These are phyloP conservation scores for Plantago elongata DNA, from an alignment of 257 asterid genomes.

Conservation along the genomic window DNA sequence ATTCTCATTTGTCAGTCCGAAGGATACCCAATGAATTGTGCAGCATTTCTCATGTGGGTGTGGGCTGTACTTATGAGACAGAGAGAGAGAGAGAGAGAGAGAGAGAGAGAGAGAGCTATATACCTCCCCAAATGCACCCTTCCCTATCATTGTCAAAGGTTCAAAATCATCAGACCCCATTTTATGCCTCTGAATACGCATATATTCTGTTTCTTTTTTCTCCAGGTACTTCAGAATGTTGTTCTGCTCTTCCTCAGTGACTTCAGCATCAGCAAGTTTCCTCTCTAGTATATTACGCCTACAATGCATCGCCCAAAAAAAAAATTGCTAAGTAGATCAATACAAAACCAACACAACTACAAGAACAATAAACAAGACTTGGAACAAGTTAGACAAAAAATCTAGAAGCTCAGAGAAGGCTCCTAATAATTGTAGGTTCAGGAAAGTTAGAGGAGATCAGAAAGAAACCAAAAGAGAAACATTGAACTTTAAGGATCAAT, in stretches of 20 bases:
- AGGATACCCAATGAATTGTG: too few species aligned
- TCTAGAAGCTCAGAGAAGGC: too few species aligned
- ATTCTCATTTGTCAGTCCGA: too few species aligned
- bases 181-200: constrained; percentile 98
- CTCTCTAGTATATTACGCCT: constrained; percentile 85
- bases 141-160: constrained; percentile 90
- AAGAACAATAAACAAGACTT: neutral
- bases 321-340: neutral
- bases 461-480: too few species aligned
- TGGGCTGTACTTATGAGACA: neutral
- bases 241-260: constrained; percentile 84
- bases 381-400: too few species aligned
- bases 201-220: constrained; percentile 89
- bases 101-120: constrained; percentile 25
- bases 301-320: constrained; percentile 22
- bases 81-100: constrained; percentile 13
- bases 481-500: too few species aligned
- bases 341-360: constrained; percentile 4
- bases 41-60: neutral
- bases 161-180: constrained; percentile 98
- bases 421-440: too few species aligned
- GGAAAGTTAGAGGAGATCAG: too few species aligned
- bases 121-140: constrained; percentile 99
- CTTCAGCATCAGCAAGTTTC: constrained; percentile 91
- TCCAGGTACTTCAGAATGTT: constrained; percentile 74